These are phyloP conservation scores for Nicotiana tabacum DNA, from an alignment of 257 asterid genomes.

Conservation along the genomic window DNA sequence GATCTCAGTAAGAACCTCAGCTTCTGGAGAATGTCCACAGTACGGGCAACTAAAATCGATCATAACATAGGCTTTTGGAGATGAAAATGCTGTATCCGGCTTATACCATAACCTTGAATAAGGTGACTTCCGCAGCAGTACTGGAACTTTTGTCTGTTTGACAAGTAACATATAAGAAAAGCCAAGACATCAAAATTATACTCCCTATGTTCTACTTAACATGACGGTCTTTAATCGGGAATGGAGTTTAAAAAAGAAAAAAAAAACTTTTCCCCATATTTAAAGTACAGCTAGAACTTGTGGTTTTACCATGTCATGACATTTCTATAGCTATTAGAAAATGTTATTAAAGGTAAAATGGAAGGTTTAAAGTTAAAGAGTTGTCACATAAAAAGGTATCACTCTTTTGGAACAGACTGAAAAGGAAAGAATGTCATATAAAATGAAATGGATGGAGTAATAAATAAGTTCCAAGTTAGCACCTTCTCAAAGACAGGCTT, in stretches of 20 bases:
- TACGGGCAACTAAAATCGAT: constrained; percentile 86
- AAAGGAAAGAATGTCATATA: not conserved
- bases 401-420: not conserved
- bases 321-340: constrained; percentile 5
- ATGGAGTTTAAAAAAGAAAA: not conserved
- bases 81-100: constrained; percentile 71
- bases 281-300: not conserved
- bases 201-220: not conserved
- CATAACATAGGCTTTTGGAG: constrained; percentile 87
- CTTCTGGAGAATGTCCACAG: constrained; percentile 82
- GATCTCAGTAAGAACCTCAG: constrained; percentile 72
- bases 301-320: not conserved
- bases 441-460: constrained; percentile 1
- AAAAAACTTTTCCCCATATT: not conserved
- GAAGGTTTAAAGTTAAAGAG: not conserved
- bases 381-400: not conserved
- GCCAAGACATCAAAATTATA: constrained; percentile 9
- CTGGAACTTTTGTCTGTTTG: constrained; percentile 62
- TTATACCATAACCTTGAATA: constrained; percentile 96
- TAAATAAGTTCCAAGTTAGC: constrained; percentile 17
- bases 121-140: constrained; percentile 63
- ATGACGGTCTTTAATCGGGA: not conserved
- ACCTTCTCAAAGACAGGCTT: constrained; percentile 60
- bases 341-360: not conserved
- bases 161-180: constrained; percentile 26